A percentile compares a stretch with the other conserved stretches of the same genome.
These are phyloP conservation scores for Lipomyces starkeyi DNA, from an alignment of 805 yeast genomes.

Conservation along the genomic window DNA sequence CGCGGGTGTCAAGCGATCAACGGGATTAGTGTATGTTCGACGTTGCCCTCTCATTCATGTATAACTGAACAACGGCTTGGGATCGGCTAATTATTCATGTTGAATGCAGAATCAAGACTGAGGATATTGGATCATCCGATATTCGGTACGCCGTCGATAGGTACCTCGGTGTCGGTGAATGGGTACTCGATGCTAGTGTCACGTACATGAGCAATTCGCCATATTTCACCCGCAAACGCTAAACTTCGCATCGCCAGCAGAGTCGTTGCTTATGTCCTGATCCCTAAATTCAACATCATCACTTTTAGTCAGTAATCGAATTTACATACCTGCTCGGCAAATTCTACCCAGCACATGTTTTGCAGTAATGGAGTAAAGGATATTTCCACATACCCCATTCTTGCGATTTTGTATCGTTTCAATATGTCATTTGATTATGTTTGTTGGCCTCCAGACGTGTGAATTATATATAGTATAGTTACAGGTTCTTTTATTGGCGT, in stretches of 20 bases:
- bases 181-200: slow-evolving; percentile 72
- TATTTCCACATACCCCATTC: neutral
- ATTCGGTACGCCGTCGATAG: slow-evolving; percentile 54
- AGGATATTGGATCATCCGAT: slow-evolving; percentile 56
- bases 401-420: neutral
- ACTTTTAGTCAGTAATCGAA: neutral
- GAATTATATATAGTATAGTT: neutral
- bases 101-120: slow-evolving; percentile 52
- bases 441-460: neutral
- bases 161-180: slow-evolving; percentile 87
- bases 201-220: slow-evolving; percentile 72
- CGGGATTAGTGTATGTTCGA: slow-evolving; percentile 63
- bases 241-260: slow-evolving; percentile 2
- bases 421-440: neutral
- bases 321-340: neutral
- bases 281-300: neutral
- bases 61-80: slow-evolving; percentile 10
- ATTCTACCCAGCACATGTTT: neutral
- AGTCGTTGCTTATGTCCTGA: neutral
- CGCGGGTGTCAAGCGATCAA: slow-evolving; percentile 84
- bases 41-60: neutral
- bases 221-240: slow-evolving; percentile 60
- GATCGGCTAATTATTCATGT: slow-evolving; percentile 16
- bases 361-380: slow-evolving; percentile 5
- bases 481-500: neutral